Evolutionary conservation across 1,284 basidiomycete genomes (phyloP), one percentile per base, ranked within the genome.

Genomic region (Leccinum fallax): DNA sequence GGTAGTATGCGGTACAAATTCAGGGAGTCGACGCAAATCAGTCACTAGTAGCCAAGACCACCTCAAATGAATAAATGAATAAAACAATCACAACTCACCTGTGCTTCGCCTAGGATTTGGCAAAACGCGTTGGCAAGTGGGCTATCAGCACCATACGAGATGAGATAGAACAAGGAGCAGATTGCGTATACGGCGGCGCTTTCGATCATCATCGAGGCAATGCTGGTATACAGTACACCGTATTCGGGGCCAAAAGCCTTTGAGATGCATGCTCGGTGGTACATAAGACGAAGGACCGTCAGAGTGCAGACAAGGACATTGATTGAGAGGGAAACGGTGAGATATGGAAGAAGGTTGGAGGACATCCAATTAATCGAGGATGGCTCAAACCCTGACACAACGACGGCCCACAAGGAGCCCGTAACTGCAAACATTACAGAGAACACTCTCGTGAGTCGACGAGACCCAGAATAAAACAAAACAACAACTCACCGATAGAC

Each of bases 311-410:
- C 65, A 56, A 67, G 15, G 54, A 76, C 60, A 34, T 74, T 74
- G 63, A 71, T 74, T n/a, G 65, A 67, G 32, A 76, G 72, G n/a
- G 75, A 75, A 26, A 74, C 65, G 19, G 61, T 66, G 59, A 76
- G 61, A 46, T 72, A 74, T 1, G 72, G 74, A 46, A 76, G 71
- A 36, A 67, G 67, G 53, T 38, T 61, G 51, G 74, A 74, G 11
- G 73, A 70, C 72, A 76, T 75, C 72, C 72, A 73, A 9, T 65
- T 61, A 2, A 0, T 62, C 8, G 40, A 30, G 2, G 67, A 58
- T 55, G 64, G 63, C 11, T 26, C 62, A 30, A 71, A 69, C 43
- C 53, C 34, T 10, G 72, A 74, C 4, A 76, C 65, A 15, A 69
- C 63, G 56, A 64, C 28, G 34, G 76, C 57, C 72, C 72, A 74